These are phyloP conservation scores for Trichosanthes cucumerina DNA, from an alignment of 306 rosid species.

Conservation along the genomic window DNA sequence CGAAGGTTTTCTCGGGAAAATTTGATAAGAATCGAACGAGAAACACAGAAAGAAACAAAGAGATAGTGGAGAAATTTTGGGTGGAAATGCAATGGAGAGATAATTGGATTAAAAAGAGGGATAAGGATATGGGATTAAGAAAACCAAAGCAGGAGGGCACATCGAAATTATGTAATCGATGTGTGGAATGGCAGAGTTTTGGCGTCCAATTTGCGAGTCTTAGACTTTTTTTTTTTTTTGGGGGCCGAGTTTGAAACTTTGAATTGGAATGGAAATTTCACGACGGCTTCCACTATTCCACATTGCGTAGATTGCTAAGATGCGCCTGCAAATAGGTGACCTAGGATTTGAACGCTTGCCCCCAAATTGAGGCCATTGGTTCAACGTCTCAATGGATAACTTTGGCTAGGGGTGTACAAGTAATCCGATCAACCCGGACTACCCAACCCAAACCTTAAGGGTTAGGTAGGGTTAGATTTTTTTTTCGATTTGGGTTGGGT, in stretches of 20 bases:
- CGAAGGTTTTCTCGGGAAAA: background rate
- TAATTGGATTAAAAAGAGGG: background rate
- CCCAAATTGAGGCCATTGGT: too few species aligned
- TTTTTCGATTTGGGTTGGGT: too few species aligned
- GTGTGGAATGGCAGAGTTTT: background rate
- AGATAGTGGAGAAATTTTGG: background rate
- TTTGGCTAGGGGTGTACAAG: too few species aligned
- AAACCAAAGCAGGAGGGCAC: slow-evolving; percentile 1
- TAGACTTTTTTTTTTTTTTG: background rate
- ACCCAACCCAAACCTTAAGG: too few species aligned
- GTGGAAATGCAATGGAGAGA: background rate
- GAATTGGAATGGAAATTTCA: background rate
- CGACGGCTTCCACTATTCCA: background rate
- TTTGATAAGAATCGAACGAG: background rate
- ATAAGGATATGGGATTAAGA: background rate
- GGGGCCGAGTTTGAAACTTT: background rate
- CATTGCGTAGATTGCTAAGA: too few species aligned
- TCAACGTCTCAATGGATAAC: too few species aligned
- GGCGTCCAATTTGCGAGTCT: background rate
- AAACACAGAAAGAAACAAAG: background rate
- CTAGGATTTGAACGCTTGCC: too few species aligned
- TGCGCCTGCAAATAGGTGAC: too few species aligned
- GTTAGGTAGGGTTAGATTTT: too few species aligned
- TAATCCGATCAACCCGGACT: too few species aligned
- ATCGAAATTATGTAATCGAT: background rate